phyloP scores from a whole-genome alignment of 768 basidiomycete genomes.

The Pleurotus cornucopiae region DNA sequence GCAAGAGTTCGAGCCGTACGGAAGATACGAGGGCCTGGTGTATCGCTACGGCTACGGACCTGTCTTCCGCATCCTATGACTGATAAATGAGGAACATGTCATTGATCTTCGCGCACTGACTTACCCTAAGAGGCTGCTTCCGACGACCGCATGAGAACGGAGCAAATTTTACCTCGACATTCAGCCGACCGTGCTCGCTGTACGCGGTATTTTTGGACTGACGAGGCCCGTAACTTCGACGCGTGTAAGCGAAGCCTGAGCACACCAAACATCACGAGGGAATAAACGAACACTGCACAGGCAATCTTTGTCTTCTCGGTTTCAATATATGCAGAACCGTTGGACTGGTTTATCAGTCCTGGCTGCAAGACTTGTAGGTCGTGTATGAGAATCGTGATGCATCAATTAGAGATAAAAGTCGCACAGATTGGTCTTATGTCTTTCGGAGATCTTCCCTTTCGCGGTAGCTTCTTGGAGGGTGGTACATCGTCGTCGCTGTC shows the following conservation, averaged over 20 bases:
- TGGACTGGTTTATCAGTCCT: constrained; percentile 88
- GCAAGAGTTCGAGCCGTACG: constrained; percentile 83
- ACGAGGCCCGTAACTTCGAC: constrained; percentile 72
- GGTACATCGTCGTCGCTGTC: constrained; percentile 18
- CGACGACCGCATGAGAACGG: constrained; percentile 84
- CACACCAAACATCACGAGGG: constrained; percentile 2
- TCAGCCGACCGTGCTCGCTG: constrained; percentile 83
- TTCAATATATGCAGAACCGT: constrained; percentile 97
- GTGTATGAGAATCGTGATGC: constrained; percentile 14
- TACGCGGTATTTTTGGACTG: constrained; percentile 79
- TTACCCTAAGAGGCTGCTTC: constrained; percentile 82
- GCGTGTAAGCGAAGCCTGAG: constrained; percentile 7
- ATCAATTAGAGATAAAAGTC: constrained; percentile 14
- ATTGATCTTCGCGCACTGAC: constrained; percentile 21
- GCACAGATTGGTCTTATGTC: constrained; percentile 88
- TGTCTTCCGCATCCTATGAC: constrained; percentile 87
- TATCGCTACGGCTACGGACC: constrained; percentile 76
- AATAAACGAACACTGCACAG: constrained; percentile 80
- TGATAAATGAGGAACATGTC: constrained; percentile 11
- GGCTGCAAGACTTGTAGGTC: constrained; percentile 70
- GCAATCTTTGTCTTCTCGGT: constrained; percentile 89
- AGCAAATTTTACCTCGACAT: constrained; percentile 95
- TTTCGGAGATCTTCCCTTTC: constrained; percentile 46
- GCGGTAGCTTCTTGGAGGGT: constrained; percentile 32
- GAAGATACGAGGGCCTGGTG: constrained; percentile 83